phyloP scores from a whole-genome alignment of 768 basidiomycete genomes.

The Mycena epipterygia region DNA sequence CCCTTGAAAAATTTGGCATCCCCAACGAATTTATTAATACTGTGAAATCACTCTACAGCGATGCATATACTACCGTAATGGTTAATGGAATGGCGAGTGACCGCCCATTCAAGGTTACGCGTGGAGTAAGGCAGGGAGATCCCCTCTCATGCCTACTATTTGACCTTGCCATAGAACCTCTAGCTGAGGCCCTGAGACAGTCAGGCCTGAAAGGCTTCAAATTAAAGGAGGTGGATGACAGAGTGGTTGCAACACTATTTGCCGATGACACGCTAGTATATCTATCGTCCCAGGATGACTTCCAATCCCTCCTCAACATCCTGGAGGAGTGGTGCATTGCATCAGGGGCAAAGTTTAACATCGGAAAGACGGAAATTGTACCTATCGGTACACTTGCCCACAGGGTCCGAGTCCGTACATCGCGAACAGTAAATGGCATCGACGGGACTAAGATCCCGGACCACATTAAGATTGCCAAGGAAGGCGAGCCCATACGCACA shows the following conservation, averaged over 20 bases:
- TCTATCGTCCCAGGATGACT: conserved; percentile 46
- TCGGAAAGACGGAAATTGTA: conserved; percentile 56
- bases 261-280: conserved; percentile 57
- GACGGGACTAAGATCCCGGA: conserved; percentile 28
- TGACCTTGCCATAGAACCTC: conserved; percentile 41
- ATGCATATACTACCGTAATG: conserved; percentile 37
- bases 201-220: conserved; percentile 7
- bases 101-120: conserved; percentile 31
- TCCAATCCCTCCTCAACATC: conserved; percentile 38
- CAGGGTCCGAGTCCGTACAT: conserved; percentile 20
- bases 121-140: conserved; percentile 49
- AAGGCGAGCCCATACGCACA: conserved; percentile 43
- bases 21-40: conserved; percentile 35
- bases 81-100: conserved; percentile 40
- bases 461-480: conserved; percentile 43
- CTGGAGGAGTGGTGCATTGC: conserved; percentile 55
- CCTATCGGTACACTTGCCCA: conserved; percentile 45
- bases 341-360: conserved; percentile 57
- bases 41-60: conserved; percentile 39
- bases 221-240: conserved; percentile 29
- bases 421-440: background rate
- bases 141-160: conserved; percentile 48
- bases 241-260: conserved; percentile 50
- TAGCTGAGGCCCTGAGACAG: conserved; percentile 36
- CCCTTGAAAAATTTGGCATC: conserved; percentile 14